Base-by-base conservation (phyloP, 805 yeast species). In the Isabelozyma gotoi region DNA sequence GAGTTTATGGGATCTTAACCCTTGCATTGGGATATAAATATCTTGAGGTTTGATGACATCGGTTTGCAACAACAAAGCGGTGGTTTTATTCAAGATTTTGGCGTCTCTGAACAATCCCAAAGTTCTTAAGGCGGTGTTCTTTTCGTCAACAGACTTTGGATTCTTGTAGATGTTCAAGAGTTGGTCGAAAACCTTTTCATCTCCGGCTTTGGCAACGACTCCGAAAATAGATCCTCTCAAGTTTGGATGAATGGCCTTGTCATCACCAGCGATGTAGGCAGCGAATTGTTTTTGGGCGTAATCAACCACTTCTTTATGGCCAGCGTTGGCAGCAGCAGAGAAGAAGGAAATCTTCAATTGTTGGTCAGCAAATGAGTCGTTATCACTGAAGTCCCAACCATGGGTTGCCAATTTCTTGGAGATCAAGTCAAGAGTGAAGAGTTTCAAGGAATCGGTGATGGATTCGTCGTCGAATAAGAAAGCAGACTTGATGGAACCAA, bases 21-120 rank as follows among this genome's bases (percentile, higher is more conserved):
- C 91, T 47, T 71, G 78, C 80, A 92, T 74, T 50, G 96, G 95
- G 51, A 81, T 76, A 67, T 81, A 81, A 42, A 85, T 76, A 62
- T 88, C 96, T 71, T 88, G 95, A 33, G 67, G 64, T 52, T 81
- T 78, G 47, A 85, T 71, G 37, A 81, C 65, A 24, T 84, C 84
- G 48, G 65, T 49, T 45, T 82, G 80, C 49, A 84, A 75, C 49
- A 83, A 61, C 57, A 74, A 72, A 3, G 66, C 73, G 20, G 83
- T 67, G 5, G 87, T 78, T 71, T 79, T 80, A 54, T 78, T 67
- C 44, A 81, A 70, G 41, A 83, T 64, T 41, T 71, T 68, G 3
- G 71, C 65, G 41, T 79, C 76, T 45, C 71, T 76, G 56, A 85
- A 82, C 50, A 74, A 61, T 56, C 96, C 96, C 38, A 88, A 71